Evolutionary conservation across 2,329 filamentous ascomycete species (phyloP).

Genomic region (Colletotrichum plurivorum): DNA sequence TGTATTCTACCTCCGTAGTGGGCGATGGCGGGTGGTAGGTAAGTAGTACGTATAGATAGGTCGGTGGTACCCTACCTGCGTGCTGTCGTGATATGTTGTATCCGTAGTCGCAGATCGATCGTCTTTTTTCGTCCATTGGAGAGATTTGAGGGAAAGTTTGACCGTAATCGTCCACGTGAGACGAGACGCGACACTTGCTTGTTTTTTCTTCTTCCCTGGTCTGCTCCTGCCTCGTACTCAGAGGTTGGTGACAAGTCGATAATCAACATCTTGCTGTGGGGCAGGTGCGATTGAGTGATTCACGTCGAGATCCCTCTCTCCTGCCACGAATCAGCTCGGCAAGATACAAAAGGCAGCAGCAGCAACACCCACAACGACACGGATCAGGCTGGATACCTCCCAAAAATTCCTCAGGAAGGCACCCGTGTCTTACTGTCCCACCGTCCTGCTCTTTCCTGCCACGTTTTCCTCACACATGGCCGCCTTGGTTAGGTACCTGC

Average conservation of each 20-base stretch:
- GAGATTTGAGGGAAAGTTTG: constrained; percentile 20
- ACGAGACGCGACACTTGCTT: constrained; percentile 9
- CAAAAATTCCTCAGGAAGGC: neutral
- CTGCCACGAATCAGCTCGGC: neutral
- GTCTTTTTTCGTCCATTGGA: neutral
- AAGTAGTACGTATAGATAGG: too few relatives aligned
- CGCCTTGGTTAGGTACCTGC: too few relatives aligned
- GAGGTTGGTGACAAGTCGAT: neutral
- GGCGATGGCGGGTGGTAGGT: too few relatives aligned
- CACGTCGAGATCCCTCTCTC: constrained; percentile 7
- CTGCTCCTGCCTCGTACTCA: neutral
- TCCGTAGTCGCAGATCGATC: constrained; percentile 12
- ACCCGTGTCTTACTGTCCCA: constrained; percentile 11
- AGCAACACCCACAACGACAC: neutral
- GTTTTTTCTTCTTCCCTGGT: neutral
- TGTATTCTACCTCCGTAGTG: too few relatives aligned
- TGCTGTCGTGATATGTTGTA: constrained; percentile 6
- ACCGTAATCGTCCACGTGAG: constrained; percentile 9
- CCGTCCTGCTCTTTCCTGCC: constrained; percentile 1
- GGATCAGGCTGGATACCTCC: neutral
- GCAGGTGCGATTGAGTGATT: neutral
- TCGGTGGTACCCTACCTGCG: too few relatives aligned
- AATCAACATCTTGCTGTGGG: neutral
- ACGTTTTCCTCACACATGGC: neutral
- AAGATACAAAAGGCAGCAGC: neutral